Base-by-base conservation (phyloP, 2,329 filamentous ascomycete species). In the Phaeosphaeriaceae sp. region DNA sequence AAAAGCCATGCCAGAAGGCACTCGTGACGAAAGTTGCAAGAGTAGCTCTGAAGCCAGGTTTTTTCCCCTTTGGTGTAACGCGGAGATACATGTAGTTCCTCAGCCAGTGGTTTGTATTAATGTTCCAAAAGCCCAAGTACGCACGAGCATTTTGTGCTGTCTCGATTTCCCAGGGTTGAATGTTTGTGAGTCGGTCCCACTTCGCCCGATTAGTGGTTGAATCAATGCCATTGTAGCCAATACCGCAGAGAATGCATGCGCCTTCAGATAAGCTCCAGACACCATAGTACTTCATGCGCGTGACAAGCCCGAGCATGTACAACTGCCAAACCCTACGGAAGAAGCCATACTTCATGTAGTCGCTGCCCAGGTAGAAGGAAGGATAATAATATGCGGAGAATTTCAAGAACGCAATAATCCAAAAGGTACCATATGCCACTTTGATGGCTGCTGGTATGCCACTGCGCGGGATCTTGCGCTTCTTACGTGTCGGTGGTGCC, bases 1-100 rank as follows among this genome's bases (percentile, higher is more conserved):
- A 95, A 75, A 99, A 99, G 23, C 94, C 94, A 68, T 99, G 94
- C 94, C 94, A 99, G 61, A 97, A 87, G 3, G 94, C 93, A 67
- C 92, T 96, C 16, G 94, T 97, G 6, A 86, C 84, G 71, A 99
- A 99, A 0, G 94, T 99, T 28, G 92, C 91, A 78, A 99, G 78
- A 66, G 89, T 97, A 42, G 94, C 94, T 50, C 92, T 83, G 78
- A 99, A 99, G 1, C 94, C 94, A 8, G 94, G 94, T 74, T 97
- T 99, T 80, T 92, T 94, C 45, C 94, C 94, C 62, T 89, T 89
- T 0, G 94, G 94, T 0, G 94, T 99, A 3, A 99, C 94, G 18
- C 94, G 87, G 39, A 99, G 81, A 70, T 97, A 99, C 61, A 99
- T 82, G 69, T 97, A 99, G 74, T 97, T 96, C 38, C 92, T 85